Conservation (phyloP, 768 basidiomycete genomes). For the Pleurotus sapidus region DNA sequence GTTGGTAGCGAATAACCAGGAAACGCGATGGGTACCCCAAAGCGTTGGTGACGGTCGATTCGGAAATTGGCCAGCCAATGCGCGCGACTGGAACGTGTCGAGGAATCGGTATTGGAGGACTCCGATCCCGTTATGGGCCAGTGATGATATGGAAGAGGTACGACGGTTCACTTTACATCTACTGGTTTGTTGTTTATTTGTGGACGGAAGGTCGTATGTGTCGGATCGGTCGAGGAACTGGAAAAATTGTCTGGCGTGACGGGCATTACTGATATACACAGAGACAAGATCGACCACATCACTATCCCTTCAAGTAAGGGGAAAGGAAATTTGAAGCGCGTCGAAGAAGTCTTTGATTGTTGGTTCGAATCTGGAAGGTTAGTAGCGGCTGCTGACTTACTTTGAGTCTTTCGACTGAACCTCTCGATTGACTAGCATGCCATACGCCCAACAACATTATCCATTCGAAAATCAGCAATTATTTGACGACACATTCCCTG, state of each 20-base stretch:
- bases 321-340: slow-evolving; percentile 79
- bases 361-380: slow-evolving; percentile 99
- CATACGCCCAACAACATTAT: slow-evolving; percentile 95
- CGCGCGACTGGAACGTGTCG: slow-evolving; percentile 99
- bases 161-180: neutral
- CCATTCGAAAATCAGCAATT: slow-evolving; percentile 95
- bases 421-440: slow-evolving; percentile 73
- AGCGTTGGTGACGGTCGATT: slow-evolving; percentile 89
- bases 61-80: slow-evolving; percentile 96
- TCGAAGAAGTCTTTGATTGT: slow-evolving; percentile 99
- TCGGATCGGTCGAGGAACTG: slow-evolving; percentile 87
- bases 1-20: slow-evolving; percentile 86
- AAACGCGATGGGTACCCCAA: slow-evolving; percentile 95
- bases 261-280: slow-evolving; percentile 86
- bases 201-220: slow-evolving; percentile 62
- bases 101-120: slow-evolving; percentile 99
- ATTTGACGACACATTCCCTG: slow-evolving; percentile 86
- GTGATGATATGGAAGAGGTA: slow-evolving; percentile 90
- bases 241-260: slow-evolving; percentile 81
- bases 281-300: slow-evolving; percentile 94
- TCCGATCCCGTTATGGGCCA: slow-evolving; percentile 94
- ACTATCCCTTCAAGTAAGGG: slow-evolving; percentile 92
- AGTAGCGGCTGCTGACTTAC: slow-evolving; percentile 14
- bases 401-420: neutral
- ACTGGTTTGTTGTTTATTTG: neutral